Percentiles rank a stretch among this genome's conserved stretches.
These are phyloP conservation scores for Aspergillaceae sp. DNA, from an alignment of 2,329 filamentous ascomycete species.

Conservation along the genomic window DNA sequence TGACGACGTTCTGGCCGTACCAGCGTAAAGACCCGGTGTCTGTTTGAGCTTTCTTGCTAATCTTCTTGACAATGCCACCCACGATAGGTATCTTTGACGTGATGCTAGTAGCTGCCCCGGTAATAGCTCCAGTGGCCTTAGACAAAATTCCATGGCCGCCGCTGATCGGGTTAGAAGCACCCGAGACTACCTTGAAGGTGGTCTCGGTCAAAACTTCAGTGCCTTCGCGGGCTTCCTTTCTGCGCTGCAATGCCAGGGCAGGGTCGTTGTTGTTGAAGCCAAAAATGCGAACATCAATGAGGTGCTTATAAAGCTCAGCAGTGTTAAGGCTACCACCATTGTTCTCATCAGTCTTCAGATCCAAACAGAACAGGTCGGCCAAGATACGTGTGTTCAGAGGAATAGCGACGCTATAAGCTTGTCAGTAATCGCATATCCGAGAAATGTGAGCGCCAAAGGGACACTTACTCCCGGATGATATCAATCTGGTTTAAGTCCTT, in stretches of 20 bases:
- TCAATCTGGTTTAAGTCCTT: conserved; percentile 16
- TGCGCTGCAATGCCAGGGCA: conserved; percentile 40
- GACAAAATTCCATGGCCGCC: neutral
- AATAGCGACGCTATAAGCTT: conserved; percentile 11
- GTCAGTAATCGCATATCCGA: neutral
- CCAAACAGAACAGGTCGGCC: conserved; percentile 17
- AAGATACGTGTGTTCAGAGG: conserved; percentile 18
- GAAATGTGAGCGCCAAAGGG: neutral
- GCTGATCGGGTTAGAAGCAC: neutral
- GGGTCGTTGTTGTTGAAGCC: conserved; percentile 43
- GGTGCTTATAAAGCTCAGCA: conserved; percentile 45
- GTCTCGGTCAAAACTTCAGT: conserved; percentile 30
- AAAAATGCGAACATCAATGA: conserved; percentile 40
- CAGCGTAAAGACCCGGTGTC: conserved; percentile 28
- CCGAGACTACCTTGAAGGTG: conserved; percentile 30
- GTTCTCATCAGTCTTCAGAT: conserved; percentile 20
- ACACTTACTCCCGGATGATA: conserved; percentile 14
- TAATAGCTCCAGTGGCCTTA: neutral
- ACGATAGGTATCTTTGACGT: neutral
- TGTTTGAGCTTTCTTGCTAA: neutral
- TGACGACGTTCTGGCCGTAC: conserved; percentile 33
- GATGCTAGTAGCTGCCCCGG: neutral
- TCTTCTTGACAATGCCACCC: neutral
- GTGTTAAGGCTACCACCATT: conserved; percentile 36
- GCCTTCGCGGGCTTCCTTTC: conserved; percentile 36